phyloP scores from a whole-genome alignment of 2,329 filamentous ascomycete genomes.

The Xylaria sp. region DNA sequence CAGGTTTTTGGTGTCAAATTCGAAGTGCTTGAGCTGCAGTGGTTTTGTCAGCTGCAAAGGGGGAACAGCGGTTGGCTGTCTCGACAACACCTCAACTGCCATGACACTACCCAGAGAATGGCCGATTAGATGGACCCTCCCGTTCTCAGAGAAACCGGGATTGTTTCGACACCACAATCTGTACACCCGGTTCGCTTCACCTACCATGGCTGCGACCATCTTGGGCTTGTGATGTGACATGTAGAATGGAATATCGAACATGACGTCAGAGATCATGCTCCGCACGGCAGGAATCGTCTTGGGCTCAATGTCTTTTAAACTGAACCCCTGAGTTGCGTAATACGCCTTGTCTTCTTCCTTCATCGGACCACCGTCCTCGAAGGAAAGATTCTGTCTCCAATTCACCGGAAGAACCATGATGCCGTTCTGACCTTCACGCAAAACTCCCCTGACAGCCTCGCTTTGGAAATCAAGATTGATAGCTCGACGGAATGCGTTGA shows the following conservation, averaged over 20 bases:
- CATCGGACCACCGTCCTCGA: slow-evolving; percentile 75
- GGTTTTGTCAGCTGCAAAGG: slow-evolving; percentile 46
- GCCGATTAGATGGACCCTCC: slow-evolving; percentile 87
- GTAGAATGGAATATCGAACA: slow-evolving; percentile 98
- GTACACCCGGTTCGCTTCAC: slow-evolving; percentile 94
- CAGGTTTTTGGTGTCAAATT: slow-evolving; percentile 88
- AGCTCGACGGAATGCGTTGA: slow-evolving; percentile 84
- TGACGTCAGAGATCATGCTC: slow-evolving; percentile 92
- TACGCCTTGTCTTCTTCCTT: slow-evolving; percentile 54
- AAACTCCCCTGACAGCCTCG: slow-evolving; percentile 71
- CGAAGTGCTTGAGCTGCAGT: slow-evolving; percentile 66
- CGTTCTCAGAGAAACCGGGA: slow-evolving; percentile 76
- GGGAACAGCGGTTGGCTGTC: slow-evolving; percentile 77
- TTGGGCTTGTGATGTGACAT: slow-evolving; percentile 94
- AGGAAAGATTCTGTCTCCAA: slow-evolving; percentile 85
- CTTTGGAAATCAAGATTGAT: slow-evolving; percentile 83
- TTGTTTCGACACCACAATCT: slow-evolving; percentile 94
- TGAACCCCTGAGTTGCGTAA: slow-evolving; percentile 62
- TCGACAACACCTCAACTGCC: slow-evolving; percentile 87
- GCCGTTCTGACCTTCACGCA: slow-evolving; percentile 78
- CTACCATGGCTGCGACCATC: slow-evolving; percentile 87
- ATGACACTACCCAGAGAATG: slow-evolving; percentile 95
- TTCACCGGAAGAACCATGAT: slow-evolving; percentile 95
- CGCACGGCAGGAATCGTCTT: slow-evolving; percentile 89
- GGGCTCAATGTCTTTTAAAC: slow-evolving; percentile 87